Evolutionary conservation across 2,329 filamentous ascomycete species (phyloP), one percentile per base, ranked within the genome.

Genomic region (Magnaporthiopsis rhizophila): DNA sequence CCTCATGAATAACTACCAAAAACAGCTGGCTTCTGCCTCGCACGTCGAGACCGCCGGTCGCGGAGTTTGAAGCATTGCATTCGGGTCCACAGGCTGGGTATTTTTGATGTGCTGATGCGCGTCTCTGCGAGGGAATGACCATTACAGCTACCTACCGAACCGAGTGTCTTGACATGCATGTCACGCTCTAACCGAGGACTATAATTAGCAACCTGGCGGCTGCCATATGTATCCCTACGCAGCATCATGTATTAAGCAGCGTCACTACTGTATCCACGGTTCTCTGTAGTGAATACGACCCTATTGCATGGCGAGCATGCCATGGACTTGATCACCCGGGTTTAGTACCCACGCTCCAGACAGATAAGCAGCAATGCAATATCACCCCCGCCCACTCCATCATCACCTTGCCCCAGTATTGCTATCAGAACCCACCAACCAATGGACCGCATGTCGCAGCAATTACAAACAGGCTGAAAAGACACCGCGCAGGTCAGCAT

Each of bases 1-100:
- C 32, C 74, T 83, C 4, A 74, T 86, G 72, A 73, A 79, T 62
- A 77, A 76, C 53, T 85, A 84, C 69, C 78, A 81, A 66, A 71
- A 80, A 63, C 74, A 78, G 64, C 36, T 59, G 28, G 62, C 57
- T 50, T 53, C 50, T 30, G 34, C 56, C 50, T 58, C 58, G 36
- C 62, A 63, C 32, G 57, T 63, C 28, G 62, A 63, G 28, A 53
- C 45, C 21, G 21, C 45, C 4, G 45, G 45, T 11, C 45, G 45
- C 8, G 45, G 45, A 24, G 45, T 53, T 3, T 53, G 21, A 53
- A 24, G 45, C 45, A 1, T 8, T 3, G 45, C 8, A n/a, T n/a
- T n/a, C n/a, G 26, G 26, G 26, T 26, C 26, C 26, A 26, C 26
- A 26, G 26, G 26, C 26, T 26, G 26, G 26, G 26, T 26, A 26